Percentiles rank a stretch among this genome's conserved stretches.
Evolutionary conservation across 169 alveolate species (phyloP).

Genomic region (Pseudocohnilembus persalinus): DNA sequence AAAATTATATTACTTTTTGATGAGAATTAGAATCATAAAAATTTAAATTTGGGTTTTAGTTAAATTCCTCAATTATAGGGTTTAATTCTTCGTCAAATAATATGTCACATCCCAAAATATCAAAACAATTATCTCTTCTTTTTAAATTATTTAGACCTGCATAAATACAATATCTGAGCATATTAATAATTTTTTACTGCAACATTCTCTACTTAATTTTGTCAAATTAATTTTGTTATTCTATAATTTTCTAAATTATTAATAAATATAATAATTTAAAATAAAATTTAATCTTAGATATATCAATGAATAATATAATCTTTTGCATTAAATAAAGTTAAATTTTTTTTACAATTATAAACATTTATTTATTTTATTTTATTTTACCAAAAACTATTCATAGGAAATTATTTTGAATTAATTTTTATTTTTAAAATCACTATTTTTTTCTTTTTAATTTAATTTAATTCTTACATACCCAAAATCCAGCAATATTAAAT

Average conservation of each 20-base stretch:
- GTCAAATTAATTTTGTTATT: too few relatives aligned
- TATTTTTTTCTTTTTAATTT: too few relatives aligned
- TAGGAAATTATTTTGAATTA: too few relatives aligned
- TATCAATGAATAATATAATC: neutral
- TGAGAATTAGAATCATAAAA: neutral
- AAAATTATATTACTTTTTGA: neutral
- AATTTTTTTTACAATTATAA: too few relatives aligned
- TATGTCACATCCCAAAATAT: neutral
- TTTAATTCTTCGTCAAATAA: neutral
- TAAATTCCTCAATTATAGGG: neutral
- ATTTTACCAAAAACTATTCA: too few relatives aligned
- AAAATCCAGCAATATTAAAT: too few relatives aligned
- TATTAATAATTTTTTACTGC: neutral
- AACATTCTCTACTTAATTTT: neutral
- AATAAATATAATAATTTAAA: too few relatives aligned
- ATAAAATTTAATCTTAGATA: too few relatives aligned
- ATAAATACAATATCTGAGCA: too few relatives aligned
- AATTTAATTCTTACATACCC: neutral
- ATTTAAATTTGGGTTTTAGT: neutral
- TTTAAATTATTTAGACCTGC: neutral
- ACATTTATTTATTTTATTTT: too few relatives aligned
- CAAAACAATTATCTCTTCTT: neutral
- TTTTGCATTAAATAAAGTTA: too few relatives aligned
- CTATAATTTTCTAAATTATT: neutral
- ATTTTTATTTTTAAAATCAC: too few relatives aligned